These are phyloP conservation scores for Fusarium lateritium DNA, from an alignment of 2,329 filamentous ascomycete species.

Conservation along the genomic window DNA sequence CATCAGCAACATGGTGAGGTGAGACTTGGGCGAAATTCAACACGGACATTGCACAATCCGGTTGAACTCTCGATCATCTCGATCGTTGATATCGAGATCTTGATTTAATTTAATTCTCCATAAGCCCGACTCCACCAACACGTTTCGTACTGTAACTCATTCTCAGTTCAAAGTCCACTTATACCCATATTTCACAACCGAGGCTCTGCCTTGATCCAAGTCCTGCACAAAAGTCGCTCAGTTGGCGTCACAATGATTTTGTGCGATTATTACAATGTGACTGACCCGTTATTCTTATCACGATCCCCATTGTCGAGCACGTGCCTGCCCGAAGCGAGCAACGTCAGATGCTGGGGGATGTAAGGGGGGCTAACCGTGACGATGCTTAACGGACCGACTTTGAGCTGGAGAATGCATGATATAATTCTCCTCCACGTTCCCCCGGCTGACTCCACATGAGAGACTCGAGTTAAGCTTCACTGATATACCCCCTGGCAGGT, in stretches of 20 bases:
- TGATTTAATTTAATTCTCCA: not conserved
- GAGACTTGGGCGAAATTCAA: not conserved
- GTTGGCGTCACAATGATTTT: not conserved
- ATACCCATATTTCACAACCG: conserved; percentile 1
- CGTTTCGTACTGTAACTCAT: not conserved
- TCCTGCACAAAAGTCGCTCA: conserved; percentile 11
- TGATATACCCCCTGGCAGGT: not conserved
- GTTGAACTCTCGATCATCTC: not conserved
- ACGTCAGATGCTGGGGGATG: not conserved
- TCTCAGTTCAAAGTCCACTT: conserved; percentile 9
- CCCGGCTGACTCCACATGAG: not conserved
- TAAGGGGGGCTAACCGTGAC: conserved; percentile 7
- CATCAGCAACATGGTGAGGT: not conserved
- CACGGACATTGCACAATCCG: not conserved
- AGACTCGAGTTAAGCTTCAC: not conserved
- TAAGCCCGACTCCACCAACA: not conserved
- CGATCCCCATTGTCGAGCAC: not conserved
- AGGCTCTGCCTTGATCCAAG: not conserved
- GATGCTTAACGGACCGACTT: not conserved
- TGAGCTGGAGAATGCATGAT: not conserved
- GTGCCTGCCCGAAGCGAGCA: not conserved
- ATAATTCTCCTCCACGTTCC: not conserved
- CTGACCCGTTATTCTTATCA: not conserved
- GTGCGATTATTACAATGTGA: not conserved
- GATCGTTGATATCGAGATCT: not conserved